These are phyloP conservation scores for Trametes villosa DNA, from an alignment of 768 basidiomycete genomes.

Conservation along the genomic window DNA sequence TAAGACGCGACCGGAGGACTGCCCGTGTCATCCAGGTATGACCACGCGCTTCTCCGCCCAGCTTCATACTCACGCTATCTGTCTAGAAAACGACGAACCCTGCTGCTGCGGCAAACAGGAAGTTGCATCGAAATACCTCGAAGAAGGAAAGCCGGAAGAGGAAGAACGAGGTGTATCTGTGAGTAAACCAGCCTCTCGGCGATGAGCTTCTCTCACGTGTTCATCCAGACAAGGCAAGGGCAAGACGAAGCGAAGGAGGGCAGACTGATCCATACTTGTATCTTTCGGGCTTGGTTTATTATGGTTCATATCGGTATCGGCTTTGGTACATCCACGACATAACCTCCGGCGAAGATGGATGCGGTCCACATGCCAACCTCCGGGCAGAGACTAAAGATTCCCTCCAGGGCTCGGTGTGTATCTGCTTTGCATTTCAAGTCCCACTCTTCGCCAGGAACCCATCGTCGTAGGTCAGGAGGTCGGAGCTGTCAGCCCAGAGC, in stretches of 20 bases:
- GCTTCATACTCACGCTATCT: neutral
- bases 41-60: neutral
- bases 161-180: conserved; percentile 66
- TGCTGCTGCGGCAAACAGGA: conserved; percentile 74
- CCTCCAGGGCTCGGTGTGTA: too few relatives aligned
- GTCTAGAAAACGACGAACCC: conserved; percentile 69
- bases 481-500: too few relatives aligned
- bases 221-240: conserved; percentile 12
- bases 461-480: too few relatives aligned
- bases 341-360: too few relatives aligned
- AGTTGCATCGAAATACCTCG: conserved; percentile 65
- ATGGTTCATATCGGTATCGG: too few relatives aligned
- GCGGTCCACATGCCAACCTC: too few relatives aligned
- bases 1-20: conserved; percentile 74
- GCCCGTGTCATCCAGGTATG: conserved; percentile 50
- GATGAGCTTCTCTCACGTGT: neutral
- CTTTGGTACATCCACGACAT: too few relatives aligned
- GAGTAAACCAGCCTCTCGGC: conserved; percentile 38
- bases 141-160: conserved; percentile 90
- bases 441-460: too few relatives aligned
- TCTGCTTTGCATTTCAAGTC: too few relatives aligned
- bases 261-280: neutral
- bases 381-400: too few relatives aligned
- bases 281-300: too few relatives aligned
- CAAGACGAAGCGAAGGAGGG: conserved; percentile 14